These are phyloP conservation scores for Corallochytrium limacisporum DNA, from an alignment of 78 protist genomes.

Conservation along the genomic window DNA sequence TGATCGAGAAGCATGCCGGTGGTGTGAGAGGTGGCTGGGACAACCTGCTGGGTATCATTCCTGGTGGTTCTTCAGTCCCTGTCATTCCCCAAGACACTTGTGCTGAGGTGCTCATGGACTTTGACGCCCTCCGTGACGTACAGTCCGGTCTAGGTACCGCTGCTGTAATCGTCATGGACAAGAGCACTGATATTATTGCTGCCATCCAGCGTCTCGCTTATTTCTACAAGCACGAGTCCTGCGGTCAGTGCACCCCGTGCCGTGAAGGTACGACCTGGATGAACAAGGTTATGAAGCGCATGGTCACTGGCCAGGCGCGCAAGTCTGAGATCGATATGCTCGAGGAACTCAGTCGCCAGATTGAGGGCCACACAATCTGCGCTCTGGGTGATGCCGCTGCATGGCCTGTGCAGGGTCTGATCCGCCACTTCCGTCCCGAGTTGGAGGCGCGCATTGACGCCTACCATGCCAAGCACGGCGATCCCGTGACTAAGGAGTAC, in stretches of 20 bases:
- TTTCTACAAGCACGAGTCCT: constrained; percentile 92
- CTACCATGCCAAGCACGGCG: too few relatives aligned
- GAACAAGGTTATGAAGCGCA: constrained; percentile 63
- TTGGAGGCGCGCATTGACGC: constrained; percentile 68
- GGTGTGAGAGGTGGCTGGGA: constrained; percentile 98
- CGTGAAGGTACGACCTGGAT: constrained; percentile 84
- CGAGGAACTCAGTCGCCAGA: constrained; percentile 52
- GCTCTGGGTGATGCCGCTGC: constrained; percentile 99
- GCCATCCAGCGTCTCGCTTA: constrained; percentile 77
- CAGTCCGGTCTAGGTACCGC: constrained; percentile 94
- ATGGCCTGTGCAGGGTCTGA: constrained; percentile 93
- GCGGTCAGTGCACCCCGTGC: constrained; percentile 99
- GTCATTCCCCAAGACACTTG: constrained; percentile 72
- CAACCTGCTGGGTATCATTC: constrained; percentile 78
- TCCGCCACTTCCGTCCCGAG: constrained; percentile 83
- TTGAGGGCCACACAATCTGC: constrained; percentile 97
- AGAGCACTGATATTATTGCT: constrained; percentile 60
- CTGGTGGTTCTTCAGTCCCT: constrained; percentile 96
- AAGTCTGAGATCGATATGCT: constrained; percentile 80
- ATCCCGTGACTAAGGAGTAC: too few relatives aligned
- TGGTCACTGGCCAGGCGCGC: constrained; percentile 80
- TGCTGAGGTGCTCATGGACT: constrained; percentile 88
- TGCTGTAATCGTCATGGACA: constrained; percentile 91
- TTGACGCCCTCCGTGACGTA: constrained; percentile 72
- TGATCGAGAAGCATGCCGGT: constrained; percentile 84